These are phyloP conservation scores for Neoboletus magnificus DNA, from an alignment of 768 basidiomycete genomes.

Conservation along the genomic window DNA sequence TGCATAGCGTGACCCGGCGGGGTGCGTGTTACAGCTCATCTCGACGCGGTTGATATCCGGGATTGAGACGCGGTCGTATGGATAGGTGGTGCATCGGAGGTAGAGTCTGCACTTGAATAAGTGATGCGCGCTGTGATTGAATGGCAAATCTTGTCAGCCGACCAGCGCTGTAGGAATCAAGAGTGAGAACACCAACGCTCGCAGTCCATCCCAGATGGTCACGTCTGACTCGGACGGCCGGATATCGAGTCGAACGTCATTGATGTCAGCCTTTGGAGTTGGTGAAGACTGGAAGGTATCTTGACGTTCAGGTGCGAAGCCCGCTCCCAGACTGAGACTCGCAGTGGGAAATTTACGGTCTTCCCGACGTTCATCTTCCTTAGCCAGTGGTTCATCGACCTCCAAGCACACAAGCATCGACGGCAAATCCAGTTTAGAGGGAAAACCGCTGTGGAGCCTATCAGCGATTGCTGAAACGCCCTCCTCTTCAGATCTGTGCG, in stretches of 20 bases:
- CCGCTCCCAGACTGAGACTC: not conserved
- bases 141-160: not conserved
- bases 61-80: constrained; percentile 5
- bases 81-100: constrained; percentile 15
- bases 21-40: constrained; percentile 19
- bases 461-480: not conserved
- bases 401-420: not conserved
- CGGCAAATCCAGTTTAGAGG: not conserved
- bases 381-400: not conserved
- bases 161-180: not conserved
- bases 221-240: constrained; percentile 10
- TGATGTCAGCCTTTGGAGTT: not conserved
- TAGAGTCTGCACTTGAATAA: constrained; percentile 25
- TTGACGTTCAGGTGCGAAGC: not conserved
- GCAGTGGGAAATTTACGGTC: not conserved
- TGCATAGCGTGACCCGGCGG: constrained; percentile 1
- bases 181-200: constrained; percentile 13
- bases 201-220: constrained; percentile 27
- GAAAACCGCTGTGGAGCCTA: constrained; percentile 4
- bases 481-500: not conserved
- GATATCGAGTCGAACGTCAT: constrained; percentile 18
- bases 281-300: not conserved
- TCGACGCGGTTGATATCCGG: constrained; percentile 18
- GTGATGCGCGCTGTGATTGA: constrained; percentile 12
- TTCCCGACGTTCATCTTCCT: not conserved